Evolutionary conservation across 2,329 filamentous ascomycete genomes (phyloP).

Genomic region (Emergomyces orientalis): DNA sequence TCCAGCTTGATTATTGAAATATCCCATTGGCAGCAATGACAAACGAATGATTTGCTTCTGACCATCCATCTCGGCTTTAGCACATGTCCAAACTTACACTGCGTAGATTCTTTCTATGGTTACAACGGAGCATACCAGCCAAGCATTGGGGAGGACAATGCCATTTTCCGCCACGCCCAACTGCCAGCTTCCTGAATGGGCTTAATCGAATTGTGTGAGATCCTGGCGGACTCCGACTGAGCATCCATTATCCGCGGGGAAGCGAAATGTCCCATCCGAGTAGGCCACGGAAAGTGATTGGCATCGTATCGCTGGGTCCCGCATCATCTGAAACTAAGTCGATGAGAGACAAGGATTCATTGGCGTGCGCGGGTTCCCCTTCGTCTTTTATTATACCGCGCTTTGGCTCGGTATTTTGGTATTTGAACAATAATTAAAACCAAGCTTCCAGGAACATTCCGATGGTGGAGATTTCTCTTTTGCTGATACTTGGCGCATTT

Average conservation of each 20-base stretch:
- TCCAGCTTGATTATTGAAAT: not conserved
- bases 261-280: not conserved
- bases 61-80: not conserved
- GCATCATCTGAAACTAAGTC: not conserved
- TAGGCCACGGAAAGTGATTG: not conserved
- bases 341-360: not conserved
- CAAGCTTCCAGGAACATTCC: not conserved
- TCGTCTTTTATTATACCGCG: not conserved
- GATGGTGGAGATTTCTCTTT: not conserved
- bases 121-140: slow-evolving; percentile 7
- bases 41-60: not conserved
- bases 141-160: not conserved
- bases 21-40: too few species aligned
- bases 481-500: not conserved
- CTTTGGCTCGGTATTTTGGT: not conserved
- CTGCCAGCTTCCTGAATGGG: not conserved
- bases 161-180: slow-evolving; percentile 1
- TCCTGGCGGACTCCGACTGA: not conserved
- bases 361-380: not conserved
- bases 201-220: not conserved
- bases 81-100: not conserved
- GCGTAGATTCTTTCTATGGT: not conserved
- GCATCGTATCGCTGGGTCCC: not conserved
- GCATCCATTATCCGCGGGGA: not conserved
- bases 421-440: not conserved